phyloP scores from a whole-genome alignment of 768 basidiomycete species.

The Dictyophora rubrovolvata region DNA sequence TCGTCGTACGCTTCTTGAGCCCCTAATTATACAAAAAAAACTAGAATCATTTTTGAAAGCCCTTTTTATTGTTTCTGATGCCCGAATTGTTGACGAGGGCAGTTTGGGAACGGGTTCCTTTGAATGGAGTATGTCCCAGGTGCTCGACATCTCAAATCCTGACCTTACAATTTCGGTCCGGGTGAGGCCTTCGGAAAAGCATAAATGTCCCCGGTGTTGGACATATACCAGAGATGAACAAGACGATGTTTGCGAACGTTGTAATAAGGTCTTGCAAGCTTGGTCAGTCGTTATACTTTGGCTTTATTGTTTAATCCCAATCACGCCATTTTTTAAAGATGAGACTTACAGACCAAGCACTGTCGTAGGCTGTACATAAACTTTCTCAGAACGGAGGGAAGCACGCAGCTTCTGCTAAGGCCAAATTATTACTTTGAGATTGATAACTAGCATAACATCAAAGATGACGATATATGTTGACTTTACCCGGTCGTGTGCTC shows the following conservation, averaged over 20 bases:
- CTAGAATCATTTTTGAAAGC: conserved; percentile 59
- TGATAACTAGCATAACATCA: neutral
- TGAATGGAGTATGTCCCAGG: conserved; percentile 29
- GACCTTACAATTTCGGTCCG: conserved; percentile 32
- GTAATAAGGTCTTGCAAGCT: conserved; percentile 23
- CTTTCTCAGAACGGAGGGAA: conserved; percentile 5
- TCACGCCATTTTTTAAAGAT: neutral
- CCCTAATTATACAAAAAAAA: neutral
- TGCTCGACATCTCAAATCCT: neutral
- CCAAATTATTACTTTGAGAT: neutral
- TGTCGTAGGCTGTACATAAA: neutral
- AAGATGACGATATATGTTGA: neutral
- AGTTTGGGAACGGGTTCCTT: conserved; percentile 30
- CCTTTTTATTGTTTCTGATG: conserved; percentile 76
- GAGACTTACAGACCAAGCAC: neutral
- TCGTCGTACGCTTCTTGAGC: neutral
- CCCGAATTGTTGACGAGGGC: conserved; percentile 37
- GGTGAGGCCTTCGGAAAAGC: conserved; percentile 46
- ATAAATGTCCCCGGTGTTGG: conserved; percentile 93
- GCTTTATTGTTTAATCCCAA: neutral
- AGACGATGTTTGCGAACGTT: conserved; percentile 57
- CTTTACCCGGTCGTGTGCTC: neutral
- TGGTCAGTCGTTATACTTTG: neutral
- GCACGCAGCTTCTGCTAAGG: neutral
- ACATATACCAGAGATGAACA: conserved; percentile 46